Base-by-base conservation (phyloP, 106 monocot genomes). In the Apostasia shenzhenica region DNA sequence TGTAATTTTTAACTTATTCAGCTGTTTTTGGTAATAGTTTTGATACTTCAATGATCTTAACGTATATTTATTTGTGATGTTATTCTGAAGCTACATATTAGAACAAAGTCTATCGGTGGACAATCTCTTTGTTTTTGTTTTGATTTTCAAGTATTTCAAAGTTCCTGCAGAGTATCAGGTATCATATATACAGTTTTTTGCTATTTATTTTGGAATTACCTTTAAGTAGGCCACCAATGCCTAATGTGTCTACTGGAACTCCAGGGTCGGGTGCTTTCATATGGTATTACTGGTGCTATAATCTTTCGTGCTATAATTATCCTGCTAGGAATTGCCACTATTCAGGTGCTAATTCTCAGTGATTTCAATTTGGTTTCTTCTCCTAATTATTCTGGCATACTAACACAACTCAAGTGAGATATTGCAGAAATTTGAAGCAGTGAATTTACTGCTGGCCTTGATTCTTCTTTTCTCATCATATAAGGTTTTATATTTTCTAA, bases 201-300 rank as follows among this genome's bases (percentile, higher is more conserved):
- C 45, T 61, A 61, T 61, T 10, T 62, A 5, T 62, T 60, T 42
- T 43, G 26, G n/a, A 2, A 67, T 49, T 38, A 57, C 8, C 67
- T 42, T 56, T 14, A 5, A 37, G 41, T 51, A 63, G 39, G 8
- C 44, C n/a, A 41, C 44, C 53, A 55, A 2, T 50, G 44, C 63
- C 42, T 54, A 50, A 57, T 47, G 69, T 62, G 38, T 55, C n/a
- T 26, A 42, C 54, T 60, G 49, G 1, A 54, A 57, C 50, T 56
- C 14, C 82, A 97, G 92, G 81, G 80, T 44, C 84, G 81, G 56
- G 97, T 99, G 65, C 97, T 99, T 72, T 87, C 92, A 43, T 99
- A 90, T 83, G 97, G 92, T 67, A 92, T 99, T 87, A 84, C 84
- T 82, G 97, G 97, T 77, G 97, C 97, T 66, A 70, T 99, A 48